Base-by-base conservation (phyloP, 352 stramenopile species). In the Phytophthora cryptogea region DNA sequence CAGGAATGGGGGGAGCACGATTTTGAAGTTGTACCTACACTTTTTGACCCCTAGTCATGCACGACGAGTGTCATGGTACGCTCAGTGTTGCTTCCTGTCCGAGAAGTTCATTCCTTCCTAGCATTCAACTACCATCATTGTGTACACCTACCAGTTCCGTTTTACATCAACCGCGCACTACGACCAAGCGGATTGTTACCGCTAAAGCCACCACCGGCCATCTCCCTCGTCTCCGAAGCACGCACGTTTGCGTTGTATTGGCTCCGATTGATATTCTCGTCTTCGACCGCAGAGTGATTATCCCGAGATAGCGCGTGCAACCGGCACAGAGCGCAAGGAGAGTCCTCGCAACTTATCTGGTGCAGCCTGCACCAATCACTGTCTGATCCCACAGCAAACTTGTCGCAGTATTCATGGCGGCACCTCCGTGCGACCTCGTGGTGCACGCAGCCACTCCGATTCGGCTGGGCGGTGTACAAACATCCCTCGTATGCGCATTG, bases 401-500 rank as follows among this genome's bases (percentile, higher is more conserved):
- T 88, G 45, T 78, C 77, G 48, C 82, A 91, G 40, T 80, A 69
- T 9, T 73, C 70, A 43, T 91, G 82, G 45, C 72, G 72, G 51
- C 82, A 91, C 20, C 66, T 71, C 10, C 52, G 59, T 20, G 72
- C 76, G 57, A 77, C 60, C 8, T 32, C 47, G 54, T 91, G 82
- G 30, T 74, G 64, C 28, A 61, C 23, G 45, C 82, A 91, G 26
- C 80, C 77, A 28, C 75, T 83, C 11, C 33, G 47, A 51, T 68
- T 50, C 11, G 56, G 50, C 23, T 70, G 65, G 0, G 77, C 66
- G 6, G 43, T 63, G 48, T 79, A 79, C 32, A 66, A 62, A 41
- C 82, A 91, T 5, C 70, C 70, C 62, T 88, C 78, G 53, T 75
- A 88, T 7, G 70, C 78, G 45, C 82, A 91, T 30, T 85, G 71